phyloP scores from a whole-genome alignment of 768 basidiomycete genomes.

The Lactarius tabidus region DNA sequence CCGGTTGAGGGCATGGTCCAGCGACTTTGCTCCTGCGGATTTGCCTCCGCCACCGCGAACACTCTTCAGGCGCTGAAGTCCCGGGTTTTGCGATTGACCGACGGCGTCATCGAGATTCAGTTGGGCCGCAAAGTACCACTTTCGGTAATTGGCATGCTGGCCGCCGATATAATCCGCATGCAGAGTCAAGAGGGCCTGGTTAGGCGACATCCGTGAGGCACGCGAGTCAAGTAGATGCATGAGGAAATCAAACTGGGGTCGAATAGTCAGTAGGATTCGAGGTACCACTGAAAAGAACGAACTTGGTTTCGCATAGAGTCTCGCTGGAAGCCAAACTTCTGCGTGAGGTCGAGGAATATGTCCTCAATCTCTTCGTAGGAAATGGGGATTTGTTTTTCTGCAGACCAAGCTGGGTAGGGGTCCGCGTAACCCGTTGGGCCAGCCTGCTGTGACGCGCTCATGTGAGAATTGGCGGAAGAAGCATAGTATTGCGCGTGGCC shows the following conservation, averaged over 20 bases:
- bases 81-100: constrained; percentile 90
- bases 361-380: constrained; percentile 99
- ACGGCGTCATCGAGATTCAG: constrained; percentile 99
- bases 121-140: constrained; percentile 99
- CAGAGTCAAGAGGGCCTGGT: constrained; percentile 91
- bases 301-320: constrained; percentile 97
- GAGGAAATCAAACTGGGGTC: constrained; percentile 81
- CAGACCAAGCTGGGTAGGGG: constrained; percentile 93
- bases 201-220: constrained; percentile 96
- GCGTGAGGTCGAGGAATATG: constrained; percentile 94
- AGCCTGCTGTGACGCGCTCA: constrained; percentile 26
- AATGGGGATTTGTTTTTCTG: constrained; percentile 90
- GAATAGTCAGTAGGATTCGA: constrained; percentile 19
- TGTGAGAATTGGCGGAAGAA: constrained; percentile 36
- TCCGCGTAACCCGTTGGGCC: constrained; percentile 38
- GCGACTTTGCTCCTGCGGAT: constrained; percentile 64
- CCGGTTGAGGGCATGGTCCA: constrained; percentile 88
- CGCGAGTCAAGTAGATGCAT: constrained; percentile 98
- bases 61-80: constrained; percentile 81
- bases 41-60: constrained; percentile 61
- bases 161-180: constrained; percentile 99
- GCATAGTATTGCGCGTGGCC: constrained; percentile 32
- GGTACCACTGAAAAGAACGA: constrained; percentile 28
- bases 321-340: constrained; percentile 98
- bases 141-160: constrained; percentile 97